A percentile compares a stretch with the other conserved stretches of the same genome.
Evolutionary conservation across 1,284 basidiomycete species (phyloP).

Genomic region (Testicularia cyperi): DNA sequence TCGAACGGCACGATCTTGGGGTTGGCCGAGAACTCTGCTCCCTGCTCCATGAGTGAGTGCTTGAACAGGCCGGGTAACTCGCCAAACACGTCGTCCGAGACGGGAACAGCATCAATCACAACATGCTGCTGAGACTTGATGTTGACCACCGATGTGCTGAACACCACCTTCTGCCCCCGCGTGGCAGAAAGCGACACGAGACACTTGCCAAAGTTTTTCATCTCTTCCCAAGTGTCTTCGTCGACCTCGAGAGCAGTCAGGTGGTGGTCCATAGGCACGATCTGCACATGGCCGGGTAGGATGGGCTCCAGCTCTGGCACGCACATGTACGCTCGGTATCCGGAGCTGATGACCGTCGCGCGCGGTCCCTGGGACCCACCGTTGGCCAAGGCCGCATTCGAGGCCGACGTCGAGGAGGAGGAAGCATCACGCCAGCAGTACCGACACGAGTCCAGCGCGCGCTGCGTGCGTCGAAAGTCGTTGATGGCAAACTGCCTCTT

Average conservation of each 20-base stretch:
- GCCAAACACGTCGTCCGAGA: constrained; percentile 81
- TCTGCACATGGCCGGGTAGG: constrained; percentile 83
- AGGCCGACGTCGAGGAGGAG: no score
- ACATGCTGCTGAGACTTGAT: constrained; percentile 87
- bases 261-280: constrained; percentile 87
- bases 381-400: no score
- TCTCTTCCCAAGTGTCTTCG: constrained; percentile 84
- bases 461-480: constrained; percentile 95
- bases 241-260: constrained; percentile 88
- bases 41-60: constrained; percentile 86
- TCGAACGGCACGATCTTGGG: constrained; percentile 94
- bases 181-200: constrained; percentile 85
- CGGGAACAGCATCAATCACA: constrained; percentile 83
- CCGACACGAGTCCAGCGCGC: constrained; percentile 80
- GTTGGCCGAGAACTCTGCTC: constrained; percentile 95
- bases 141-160: constrained; percentile 86
- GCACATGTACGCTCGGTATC: constrained; percentile 83
- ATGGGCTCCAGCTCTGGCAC: constrained; percentile 84
- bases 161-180: constrained; percentile 83
- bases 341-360: constrained; percentile 83
- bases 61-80: constrained; percentile 90
- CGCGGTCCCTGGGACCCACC: constrained; percentile 69
- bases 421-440: constrained; percentile 61
- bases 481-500: constrained; percentile 90
- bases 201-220: constrained; percentile 95